Base-by-base conservation (phyloP, 2,329 filamentous ascomycete genomes). In the Cladophialophora exuberans region DNA sequence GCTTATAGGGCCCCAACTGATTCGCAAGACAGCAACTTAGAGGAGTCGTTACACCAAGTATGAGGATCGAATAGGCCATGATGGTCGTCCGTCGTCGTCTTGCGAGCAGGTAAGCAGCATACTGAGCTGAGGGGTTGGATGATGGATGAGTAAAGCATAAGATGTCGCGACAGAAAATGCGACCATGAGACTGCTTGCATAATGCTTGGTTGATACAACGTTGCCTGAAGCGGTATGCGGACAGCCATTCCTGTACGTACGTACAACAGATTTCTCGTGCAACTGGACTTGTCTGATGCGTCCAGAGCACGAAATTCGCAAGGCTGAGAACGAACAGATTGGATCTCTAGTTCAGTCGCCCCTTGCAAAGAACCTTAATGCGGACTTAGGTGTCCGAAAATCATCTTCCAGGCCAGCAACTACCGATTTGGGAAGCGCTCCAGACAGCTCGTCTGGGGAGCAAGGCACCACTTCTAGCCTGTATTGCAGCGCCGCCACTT, bases 21-120 rank as follows among this genome's bases (percentile, higher is more conserved):
- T 38, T 17, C 18, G 7, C 9, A 4, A 36, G 22, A 17, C 39
- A 38, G 22, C 9, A 22, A n/a, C 45, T 33, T 15, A 49, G 20
- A 6, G 13, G 17, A 17, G 20, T 30, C 7, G 45, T 28, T 1
- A 17, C 45, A 18, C 45, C 45, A 9, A 49, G 45, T 22, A 49
- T n/a, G 22, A 49, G 45, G 9, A 49, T 31, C 26, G 45, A 49
- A 25, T 38, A 49, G 23, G 45, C 5, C 45, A 49, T 49, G 13
- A 13, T 10, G 1, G 17, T 46, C 43, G 28, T 4, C 11, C 18
- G 35, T 22, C 13, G 11, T 23, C 17, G n/a, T n/a, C n/a, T n/a
- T 13, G 15, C 5, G 6, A n/a, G 25, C 10, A 46, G 43, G 35
- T 35, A 30, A 35, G 15, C 20, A 22, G 30, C 30, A 23, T 23